Percentiles rank a stretch among this genome's conserved stretches.
phyloP scores from a whole-genome alignment of 2,329 filamentous ascomycete genomes.

The Sarocladium strictum region DNA sequence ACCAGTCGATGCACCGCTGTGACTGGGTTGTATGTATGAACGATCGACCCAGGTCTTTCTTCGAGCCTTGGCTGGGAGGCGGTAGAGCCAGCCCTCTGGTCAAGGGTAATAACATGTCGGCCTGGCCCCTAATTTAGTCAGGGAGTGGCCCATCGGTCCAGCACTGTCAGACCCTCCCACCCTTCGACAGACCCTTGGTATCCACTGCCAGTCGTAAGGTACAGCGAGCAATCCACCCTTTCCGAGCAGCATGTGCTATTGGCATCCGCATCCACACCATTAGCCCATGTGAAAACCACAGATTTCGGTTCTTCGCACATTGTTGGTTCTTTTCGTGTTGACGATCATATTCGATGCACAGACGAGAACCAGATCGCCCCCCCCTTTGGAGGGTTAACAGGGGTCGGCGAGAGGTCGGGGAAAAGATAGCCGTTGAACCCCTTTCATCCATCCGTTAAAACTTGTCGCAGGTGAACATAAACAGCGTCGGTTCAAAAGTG shows the following conservation, averaged over 20 bases:
- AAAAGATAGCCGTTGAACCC: neutral
- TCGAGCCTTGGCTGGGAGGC: neutral
- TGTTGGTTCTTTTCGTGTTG: neutral
- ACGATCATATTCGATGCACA: slow-evolving; percentile 8
- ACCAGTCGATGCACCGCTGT: neutral
- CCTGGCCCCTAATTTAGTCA: slow-evolving; percentile 8
- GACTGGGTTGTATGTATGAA: neutral
- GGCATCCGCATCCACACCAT: neutral
- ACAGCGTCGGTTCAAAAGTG: neutral
- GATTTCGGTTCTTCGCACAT: slow-evolving; percentile 1
- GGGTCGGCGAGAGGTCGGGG: neutral
- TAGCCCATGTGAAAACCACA: neutral
- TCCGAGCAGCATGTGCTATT: neutral
- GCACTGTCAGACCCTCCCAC: slow-evolving; percentile 3
- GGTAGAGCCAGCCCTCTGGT: neutral
- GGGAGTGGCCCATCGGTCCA: slow-evolving; percentile 5
- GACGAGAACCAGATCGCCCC: slow-evolving; percentile 3
- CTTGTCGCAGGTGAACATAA: neutral
- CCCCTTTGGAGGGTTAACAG: neutral
- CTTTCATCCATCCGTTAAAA: neutral
- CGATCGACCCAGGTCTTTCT: slow-evolving; percentile 7
- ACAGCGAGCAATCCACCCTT: slow-evolving; percentile 2
- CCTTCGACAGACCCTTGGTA: slow-evolving; percentile 6
- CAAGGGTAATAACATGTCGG: slow-evolving; percentile 3
- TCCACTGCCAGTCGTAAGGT: neutral